These are phyloP conservation scores for Vitis hybrid DNA, from an alignment of 177 flowering plant genomes.

Conservation along the genomic window DNA sequence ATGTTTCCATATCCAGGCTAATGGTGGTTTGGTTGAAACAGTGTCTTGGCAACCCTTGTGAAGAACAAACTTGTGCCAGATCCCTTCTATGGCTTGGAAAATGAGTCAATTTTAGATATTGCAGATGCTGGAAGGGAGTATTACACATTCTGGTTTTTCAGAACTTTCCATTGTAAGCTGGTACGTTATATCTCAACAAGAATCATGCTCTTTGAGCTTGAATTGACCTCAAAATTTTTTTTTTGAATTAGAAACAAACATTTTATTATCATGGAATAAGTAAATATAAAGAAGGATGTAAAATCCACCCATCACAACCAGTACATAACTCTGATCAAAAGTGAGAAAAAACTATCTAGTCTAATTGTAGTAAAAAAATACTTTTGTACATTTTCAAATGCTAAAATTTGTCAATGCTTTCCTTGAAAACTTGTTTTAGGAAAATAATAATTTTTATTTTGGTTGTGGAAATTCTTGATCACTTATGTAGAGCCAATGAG, in stretches of 20 bases:
- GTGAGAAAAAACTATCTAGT: too few relatives aligned
- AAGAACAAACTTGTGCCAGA: slow-evolving; percentile 91
- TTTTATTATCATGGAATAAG: background rate
- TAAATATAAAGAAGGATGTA: too few relatives aligned
- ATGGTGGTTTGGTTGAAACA: slow-evolving; percentile 29
- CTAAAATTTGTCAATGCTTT: too few relatives aligned
- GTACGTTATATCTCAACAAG: slow-evolving; percentile 28
- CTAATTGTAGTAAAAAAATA: too few relatives aligned
- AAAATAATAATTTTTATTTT: too few relatives aligned
- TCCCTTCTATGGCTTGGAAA: slow-evolving; percentile 90
- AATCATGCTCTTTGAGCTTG: background rate
- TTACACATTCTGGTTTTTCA: slow-evolving; percentile 97
- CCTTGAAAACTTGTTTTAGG: too few relatives aligned
- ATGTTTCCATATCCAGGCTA: background rate
- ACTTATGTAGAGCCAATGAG: too few relatives aligned
- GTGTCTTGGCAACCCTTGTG: slow-evolving; percentile 84
- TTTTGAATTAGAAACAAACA: background rate
- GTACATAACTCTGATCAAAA: too few relatives aligned
- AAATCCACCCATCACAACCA: too few relatives aligned
- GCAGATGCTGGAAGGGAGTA: slow-evolving; percentile 93
- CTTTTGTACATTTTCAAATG: too few relatives aligned
- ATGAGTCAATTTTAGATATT: slow-evolving; percentile 84
- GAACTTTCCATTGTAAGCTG: slow-evolving; percentile 70
- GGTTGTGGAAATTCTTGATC: too few relatives aligned
- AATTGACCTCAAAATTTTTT: background rate